Percentiles rank a stretch among this genome's conserved stretches.
These are phyloP conservation scores for Eutrema japonicum DNA, from an alignment of 345 rosid species.

Conservation along the genomic window DNA sequence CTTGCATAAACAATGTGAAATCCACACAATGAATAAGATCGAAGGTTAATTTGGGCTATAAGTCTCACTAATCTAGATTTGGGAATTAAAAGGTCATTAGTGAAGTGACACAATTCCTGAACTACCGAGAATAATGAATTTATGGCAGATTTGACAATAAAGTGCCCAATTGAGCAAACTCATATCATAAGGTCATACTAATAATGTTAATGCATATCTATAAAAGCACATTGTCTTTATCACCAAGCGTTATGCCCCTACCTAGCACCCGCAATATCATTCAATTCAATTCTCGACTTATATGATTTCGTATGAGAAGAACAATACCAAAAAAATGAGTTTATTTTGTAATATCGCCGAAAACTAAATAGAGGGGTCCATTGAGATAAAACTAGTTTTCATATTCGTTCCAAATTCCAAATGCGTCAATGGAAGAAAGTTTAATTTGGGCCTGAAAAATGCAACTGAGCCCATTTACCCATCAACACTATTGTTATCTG, in stretches of 20 bases:
- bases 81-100: constrained; percentile 23
- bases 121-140: constrained; percentile 26
- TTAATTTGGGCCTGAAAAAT: constrained; percentile 13
- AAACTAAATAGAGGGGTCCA: background rate
- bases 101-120: constrained; percentile 33
- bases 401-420: background rate
- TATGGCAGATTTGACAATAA: constrained; percentile 39
- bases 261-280: constrained; percentile 34
- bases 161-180: constrained; percentile 23
- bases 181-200: background rate
- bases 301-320: constrained; percentile 17
- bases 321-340: background rate
- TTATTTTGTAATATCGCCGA: background rate
- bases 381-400: background rate
- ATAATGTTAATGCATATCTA: constrained; percentile 9
- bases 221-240: constrained; percentile 34
- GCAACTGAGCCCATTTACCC: constrained; percentile 18
- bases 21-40: background rate
- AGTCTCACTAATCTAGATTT: constrained; percentile 13
- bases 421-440: background rate
- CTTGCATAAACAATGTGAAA: background rate
- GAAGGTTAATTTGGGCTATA: background rate
- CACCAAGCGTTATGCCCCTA: constrained; percentile 34
- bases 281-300: constrained; percentile 19
- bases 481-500: background rate